Evolutionary conservation across 2,329 filamentous ascomycete genomes (phyloP).

Genomic region (Colletotrichum gloeosporioides): DNA sequence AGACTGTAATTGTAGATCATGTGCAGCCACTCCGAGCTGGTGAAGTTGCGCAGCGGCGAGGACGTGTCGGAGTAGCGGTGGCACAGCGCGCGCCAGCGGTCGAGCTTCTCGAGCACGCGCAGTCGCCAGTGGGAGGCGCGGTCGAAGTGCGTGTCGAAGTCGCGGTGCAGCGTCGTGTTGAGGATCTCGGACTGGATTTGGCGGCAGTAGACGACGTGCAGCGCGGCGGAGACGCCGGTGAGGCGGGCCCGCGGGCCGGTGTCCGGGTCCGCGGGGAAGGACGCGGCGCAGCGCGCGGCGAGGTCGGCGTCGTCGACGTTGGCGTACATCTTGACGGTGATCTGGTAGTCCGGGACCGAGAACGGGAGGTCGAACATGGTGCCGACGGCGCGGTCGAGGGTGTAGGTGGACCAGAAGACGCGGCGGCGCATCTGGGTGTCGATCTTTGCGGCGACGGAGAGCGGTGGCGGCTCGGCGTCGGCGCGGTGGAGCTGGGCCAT

Average conservation of each 20-base stretch:
- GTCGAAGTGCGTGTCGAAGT: slow-evolving; percentile 26
- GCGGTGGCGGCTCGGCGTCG: slow-evolving; percentile 21
- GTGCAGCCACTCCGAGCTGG: slow-evolving; percentile 29
- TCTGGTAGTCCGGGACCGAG: slow-evolving; percentile 31
- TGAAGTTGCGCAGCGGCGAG: slow-evolving; percentile 19
- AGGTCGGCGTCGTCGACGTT: slow-evolving; percentile 32
- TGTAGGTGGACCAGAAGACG: slow-evolving; percentile 36
- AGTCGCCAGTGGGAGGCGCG: slow-evolving; percentile 26
- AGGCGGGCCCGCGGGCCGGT: background rate
- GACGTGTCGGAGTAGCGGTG: slow-evolving; percentile 26
- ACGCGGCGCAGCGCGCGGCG: background rate
- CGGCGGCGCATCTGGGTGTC: slow-evolving; percentile 30
- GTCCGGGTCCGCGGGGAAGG: slow-evolving; percentile 11
- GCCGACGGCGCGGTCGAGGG: slow-evolving; percentile 30
- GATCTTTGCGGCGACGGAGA: background rate
- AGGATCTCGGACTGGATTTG: slow-evolving; percentile 33
- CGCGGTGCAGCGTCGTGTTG: slow-evolving; percentile 26
- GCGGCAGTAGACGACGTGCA: slow-evolving; percentile 30
- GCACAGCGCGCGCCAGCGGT: slow-evolving; percentile 26
- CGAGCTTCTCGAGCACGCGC: slow-evolving; percentile 28
- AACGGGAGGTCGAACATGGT: slow-evolving; percentile 29
- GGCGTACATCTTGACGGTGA: slow-evolving; percentile 28
- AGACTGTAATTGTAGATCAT: slow-evolving; percentile 36
- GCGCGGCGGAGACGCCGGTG: slow-evolving; percentile 29
- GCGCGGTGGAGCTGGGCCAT: slow-evolving; percentile 30